These are phyloP conservation scores for Exophiala xenobiotica DNA, from an alignment of 2,329 filamentous ascomycete genomes.

Conservation along the genomic window DNA sequence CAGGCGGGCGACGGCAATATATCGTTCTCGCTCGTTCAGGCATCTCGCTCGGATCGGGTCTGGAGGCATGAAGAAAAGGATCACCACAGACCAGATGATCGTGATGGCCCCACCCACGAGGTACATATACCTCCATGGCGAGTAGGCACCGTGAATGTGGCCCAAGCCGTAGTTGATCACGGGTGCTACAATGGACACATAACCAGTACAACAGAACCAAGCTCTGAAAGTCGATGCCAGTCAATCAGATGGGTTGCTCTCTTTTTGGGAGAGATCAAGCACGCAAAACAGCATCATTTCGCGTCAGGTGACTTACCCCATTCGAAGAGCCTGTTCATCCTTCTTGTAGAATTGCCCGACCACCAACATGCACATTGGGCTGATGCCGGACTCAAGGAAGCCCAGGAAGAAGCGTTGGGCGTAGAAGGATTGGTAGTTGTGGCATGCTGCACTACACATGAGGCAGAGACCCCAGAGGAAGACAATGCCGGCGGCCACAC, in stretches of 20 bases:
- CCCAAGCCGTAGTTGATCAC: background rate
- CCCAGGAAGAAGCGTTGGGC: background rate
- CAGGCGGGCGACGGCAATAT: background rate
- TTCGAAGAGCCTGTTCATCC: background rate
- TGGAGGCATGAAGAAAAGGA: background rate
- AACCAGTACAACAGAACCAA: background rate
- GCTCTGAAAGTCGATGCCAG: too few relatives aligned
- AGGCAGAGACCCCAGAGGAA: slow-evolving; percentile 66
- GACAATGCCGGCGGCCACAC: slow-evolving; percentile 62
- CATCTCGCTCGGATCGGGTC: background rate
- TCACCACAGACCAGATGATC: background rate
- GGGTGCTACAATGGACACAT: background rate
- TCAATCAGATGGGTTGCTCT: too few relatives aligned
- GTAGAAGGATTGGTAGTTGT: slow-evolving; percentile 42
- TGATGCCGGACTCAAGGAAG: background rate
- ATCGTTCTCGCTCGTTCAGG: background rate
- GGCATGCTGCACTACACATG: slow-evolving; percentile 67
- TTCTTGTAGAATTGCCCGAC: background rate
- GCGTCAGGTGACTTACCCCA: background rate
- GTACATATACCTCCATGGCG: background rate
- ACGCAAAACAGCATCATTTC: too few relatives aligned
- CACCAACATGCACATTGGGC: background rate
- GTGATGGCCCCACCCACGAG: background rate
- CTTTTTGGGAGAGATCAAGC: too few relatives aligned
- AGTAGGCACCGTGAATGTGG: background rate